Percentiles rank a stretch among this genome's conserved stretches.
These are phyloP conservation scores for Lagerstroemia speciosa DNA, from an alignment of 345 rosid species.

Conservation along the genomic window DNA sequence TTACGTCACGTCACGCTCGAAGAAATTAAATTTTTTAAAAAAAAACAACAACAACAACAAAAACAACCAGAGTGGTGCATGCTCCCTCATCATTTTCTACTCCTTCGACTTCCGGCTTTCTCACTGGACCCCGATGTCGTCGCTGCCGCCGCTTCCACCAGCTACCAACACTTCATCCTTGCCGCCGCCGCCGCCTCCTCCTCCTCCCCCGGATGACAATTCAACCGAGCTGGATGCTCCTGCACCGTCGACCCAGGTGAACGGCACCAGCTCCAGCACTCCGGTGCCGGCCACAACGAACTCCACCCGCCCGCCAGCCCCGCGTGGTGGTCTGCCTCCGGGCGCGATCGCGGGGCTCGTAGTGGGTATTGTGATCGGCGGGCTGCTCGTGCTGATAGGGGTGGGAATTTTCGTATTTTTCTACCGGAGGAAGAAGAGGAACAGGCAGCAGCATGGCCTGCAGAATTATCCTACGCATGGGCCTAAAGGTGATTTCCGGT, in stretches of 20 bases:
- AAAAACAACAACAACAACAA: background rate
- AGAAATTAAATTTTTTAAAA: too few relatives aligned
- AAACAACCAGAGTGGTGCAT: background rate
- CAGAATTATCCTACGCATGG: constrained; percentile 11
- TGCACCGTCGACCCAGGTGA: constrained; percentile 6
- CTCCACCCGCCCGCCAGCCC: too few relatives aligned
- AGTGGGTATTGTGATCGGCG: constrained; percentile 26
- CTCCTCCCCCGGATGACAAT: too few relatives aligned
- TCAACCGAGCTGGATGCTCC: constrained; percentile 6
- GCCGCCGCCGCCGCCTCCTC: constrained; percentile 17
- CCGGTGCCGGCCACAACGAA: constrained; percentile 15
- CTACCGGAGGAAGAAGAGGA: constrained; percentile 23
- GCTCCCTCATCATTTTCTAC: background rate
- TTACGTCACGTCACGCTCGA: too few relatives aligned
- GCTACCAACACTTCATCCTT: too few relatives aligned
- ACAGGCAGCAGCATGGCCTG: constrained; percentile 7
- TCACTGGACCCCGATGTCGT: background rate
- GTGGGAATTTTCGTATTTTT: constrained; percentile 23
- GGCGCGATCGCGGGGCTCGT: constrained; percentile 23
- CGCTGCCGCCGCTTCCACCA: constrained; percentile 18
- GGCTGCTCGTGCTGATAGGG: constrained; percentile 20
- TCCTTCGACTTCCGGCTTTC: background rate
- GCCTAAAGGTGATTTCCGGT: constrained; percentile 18
- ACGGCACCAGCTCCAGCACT: background rate
- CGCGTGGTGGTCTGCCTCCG: constrained; percentile 15